These are phyloP conservation scores for Eucalyptus erythrocorys DNA, from an alignment of 345 rosid genomes.

Conservation along the genomic window DNA sequence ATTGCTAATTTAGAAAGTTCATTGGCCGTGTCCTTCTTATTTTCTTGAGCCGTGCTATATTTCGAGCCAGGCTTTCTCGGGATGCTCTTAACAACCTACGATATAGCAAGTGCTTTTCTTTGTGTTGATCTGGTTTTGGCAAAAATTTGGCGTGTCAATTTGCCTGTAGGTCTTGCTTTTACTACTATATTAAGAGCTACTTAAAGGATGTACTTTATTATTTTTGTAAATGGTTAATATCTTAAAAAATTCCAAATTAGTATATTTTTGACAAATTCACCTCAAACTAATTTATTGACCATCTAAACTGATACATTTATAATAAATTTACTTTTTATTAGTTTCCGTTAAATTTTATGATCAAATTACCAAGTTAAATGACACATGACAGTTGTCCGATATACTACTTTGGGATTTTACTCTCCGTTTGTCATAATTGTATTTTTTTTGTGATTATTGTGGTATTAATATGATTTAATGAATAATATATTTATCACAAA, in stretches of 20 bases:
- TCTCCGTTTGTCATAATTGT: no score
- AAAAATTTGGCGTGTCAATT: neutral
- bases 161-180: neutral
- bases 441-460: no score
- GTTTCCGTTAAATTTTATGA: no score
- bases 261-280: rapidly evolving
- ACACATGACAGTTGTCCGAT: rapidly evolving
- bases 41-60: neutral
- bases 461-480: no score
- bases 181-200: neutral
- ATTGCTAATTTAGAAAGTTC: neutral
- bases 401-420: no score
- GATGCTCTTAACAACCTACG: neutral
- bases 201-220: neutral
- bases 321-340: no score
- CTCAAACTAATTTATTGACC: rapidly evolving
- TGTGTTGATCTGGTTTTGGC: neutral
- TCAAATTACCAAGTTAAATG: no score
- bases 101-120: neutral
- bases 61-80: rapidly evolving
- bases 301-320: rapidly evolving
- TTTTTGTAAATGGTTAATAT: neutral
- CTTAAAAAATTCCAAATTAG: rapidly evolving
- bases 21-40: neutral
- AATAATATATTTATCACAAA: no score